A percentile compares a stretch with the other conserved stretches of the same genome.
Conservation (phyloP, 768 basidiomycete genomes). For the Harrya chromipes region DNA sequence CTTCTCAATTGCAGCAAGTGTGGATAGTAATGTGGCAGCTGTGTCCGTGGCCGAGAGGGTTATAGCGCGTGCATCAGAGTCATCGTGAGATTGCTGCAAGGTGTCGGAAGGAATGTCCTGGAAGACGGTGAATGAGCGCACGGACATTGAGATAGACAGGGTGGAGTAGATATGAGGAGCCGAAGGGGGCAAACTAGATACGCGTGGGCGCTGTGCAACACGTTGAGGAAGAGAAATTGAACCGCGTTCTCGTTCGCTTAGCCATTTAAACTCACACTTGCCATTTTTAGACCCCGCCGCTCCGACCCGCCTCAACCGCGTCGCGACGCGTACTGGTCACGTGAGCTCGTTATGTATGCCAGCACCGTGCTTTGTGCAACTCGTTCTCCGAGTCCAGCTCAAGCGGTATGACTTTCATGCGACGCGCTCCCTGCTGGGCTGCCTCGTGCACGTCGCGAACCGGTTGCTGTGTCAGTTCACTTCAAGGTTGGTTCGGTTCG, state of each 20-base stretch:
- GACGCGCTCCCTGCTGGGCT: too few relatives aligned
- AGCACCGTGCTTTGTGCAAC: background rate
- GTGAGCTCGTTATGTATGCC: slow-evolving; percentile 14
- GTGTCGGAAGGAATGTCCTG: slow-evolving; percentile 48
- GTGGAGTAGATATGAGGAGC: slow-evolving; percentile 5
- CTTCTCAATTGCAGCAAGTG: slow-evolving; percentile 54
- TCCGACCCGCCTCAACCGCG: slow-evolving; percentile 27
- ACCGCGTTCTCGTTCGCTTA: slow-evolving; percentile 26
- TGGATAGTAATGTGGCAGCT: slow-evolving; percentile 34
- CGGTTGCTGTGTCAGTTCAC: background rate
- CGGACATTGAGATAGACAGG: slow-evolving; percentile 42
- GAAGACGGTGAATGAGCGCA: slow-evolving; percentile 62
- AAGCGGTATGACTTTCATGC: too few relatives aligned
- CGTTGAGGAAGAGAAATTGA: slow-evolving; percentile 28
- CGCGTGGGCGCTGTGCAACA: slow-evolving; percentile 31
- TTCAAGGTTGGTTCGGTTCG: slow-evolving; percentile 6
- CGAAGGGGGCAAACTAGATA: slow-evolving; percentile 1
- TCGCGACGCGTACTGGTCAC: slow-evolving; percentile 29
- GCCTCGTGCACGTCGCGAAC: too few relatives aligned
- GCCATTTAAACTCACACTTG: slow-evolving; percentile 28
- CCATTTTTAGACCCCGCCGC: slow-evolving; percentile 33
- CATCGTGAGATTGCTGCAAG: slow-evolving; percentile 28
- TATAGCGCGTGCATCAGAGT: slow-evolving; percentile 21
- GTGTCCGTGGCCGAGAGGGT: slow-evolving; percentile 20
- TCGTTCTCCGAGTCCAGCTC: too few relatives aligned